Evolutionary conservation across 139 green algal species (phyloP), one percentile per base, ranked within the genome.

Genomic region (Asterochloris sp.): DNA sequence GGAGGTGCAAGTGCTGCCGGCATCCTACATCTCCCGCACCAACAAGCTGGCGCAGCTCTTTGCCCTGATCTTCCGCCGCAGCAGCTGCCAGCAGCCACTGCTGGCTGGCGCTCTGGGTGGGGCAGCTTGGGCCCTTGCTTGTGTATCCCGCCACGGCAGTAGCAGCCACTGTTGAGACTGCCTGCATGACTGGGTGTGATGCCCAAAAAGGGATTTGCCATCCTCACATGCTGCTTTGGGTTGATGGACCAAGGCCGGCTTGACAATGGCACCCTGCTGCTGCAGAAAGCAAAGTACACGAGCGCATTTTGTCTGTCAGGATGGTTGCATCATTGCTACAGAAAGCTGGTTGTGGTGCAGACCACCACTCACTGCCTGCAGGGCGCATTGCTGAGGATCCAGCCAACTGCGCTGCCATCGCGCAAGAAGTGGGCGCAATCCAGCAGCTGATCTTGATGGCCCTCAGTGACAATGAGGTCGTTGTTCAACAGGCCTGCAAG

Each of bases 361-460:
- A 79, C 54, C 19, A 74, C 74, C 8, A 1, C 74, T 63, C 21
- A 6, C 69, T 89, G 11, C 29, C 85, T 77, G 86, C 92, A 94
- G 93, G 89, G 26, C 86, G 89, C 11, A 87, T 99, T 61, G 90
- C 92, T 10, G 91, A 97, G 88, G 93, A 98, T 74, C 78, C 83
- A 13, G 83, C 84, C n/a, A 94, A 95, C 85, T 92, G 94, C 63
- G 87, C 92, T 69, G 82, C 89, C n/a, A 96, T 99, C 63, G 84
- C 86, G 0, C 86, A 86, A 69, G 91, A 98, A 83, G 93, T 96
- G 84, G 91, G 91, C 13, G 95, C 95, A 16, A 86, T 98, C 28
- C 92, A 95, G 88, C 95, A 98, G 91, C 89, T 98, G 60, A 88
- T 98, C 67, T 88, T 96, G 14, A 97, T 98, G 90, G 88, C 92